These are phyloP conservation scores for Hygrophila difformis DNA, from an alignment of 257 asterid species.

Conservation along the genomic window DNA sequence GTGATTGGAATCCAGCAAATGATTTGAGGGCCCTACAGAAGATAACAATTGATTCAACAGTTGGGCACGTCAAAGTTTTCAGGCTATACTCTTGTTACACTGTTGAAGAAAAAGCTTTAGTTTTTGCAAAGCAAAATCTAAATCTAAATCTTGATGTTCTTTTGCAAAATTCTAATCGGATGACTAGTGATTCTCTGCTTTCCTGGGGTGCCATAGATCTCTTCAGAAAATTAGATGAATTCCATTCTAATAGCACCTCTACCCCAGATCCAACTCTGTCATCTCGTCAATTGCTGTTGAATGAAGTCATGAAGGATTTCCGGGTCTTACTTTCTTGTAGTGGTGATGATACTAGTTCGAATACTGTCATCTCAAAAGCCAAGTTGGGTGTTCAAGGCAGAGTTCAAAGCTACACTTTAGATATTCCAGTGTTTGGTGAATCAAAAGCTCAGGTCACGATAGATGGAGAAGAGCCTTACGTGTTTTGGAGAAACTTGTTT, in stretches of 20 bases:
- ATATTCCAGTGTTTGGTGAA: constrained; percentile 56
- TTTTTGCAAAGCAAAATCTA: constrained; percentile 51
- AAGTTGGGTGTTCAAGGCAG: constrained; percentile 38
- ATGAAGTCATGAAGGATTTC: constrained; percentile 49
- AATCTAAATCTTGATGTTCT: constrained; percentile 35
- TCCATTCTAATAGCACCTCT: constrained; percentile 37
- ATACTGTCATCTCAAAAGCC: constrained; percentile 52
- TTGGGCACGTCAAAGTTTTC: constrained; percentile 54
- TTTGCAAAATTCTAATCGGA: constrained; percentile 37
- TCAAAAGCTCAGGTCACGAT: constrained; percentile 30
- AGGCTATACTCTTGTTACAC: constrained; percentile 74
- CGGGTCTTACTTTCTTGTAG: constrained; percentile 37
- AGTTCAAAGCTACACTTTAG: constrained; percentile 35
- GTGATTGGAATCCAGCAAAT: constrained; percentile 72
- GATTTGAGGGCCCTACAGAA: constrained; percentile 65
- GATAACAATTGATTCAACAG: constrained; percentile 47
- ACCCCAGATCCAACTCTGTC: constrained; percentile 25
- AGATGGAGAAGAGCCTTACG: constrained; percentile 48
- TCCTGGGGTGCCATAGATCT: constrained; percentile 79
- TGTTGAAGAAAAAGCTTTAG: constrained; percentile 63
- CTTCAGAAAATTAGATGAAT: constrained; percentile 62
- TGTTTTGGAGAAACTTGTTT: constrained; percentile 68
- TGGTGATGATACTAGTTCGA: constrained; percentile 13
- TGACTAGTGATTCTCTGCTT: constrained; percentile 43
- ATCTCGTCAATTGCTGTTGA: constrained; percentile 33